These are phyloP conservation scores for Cardamine chenopodiifolia DNA, from an alignment of 345 rosid species.

Conservation along the genomic window DNA sequence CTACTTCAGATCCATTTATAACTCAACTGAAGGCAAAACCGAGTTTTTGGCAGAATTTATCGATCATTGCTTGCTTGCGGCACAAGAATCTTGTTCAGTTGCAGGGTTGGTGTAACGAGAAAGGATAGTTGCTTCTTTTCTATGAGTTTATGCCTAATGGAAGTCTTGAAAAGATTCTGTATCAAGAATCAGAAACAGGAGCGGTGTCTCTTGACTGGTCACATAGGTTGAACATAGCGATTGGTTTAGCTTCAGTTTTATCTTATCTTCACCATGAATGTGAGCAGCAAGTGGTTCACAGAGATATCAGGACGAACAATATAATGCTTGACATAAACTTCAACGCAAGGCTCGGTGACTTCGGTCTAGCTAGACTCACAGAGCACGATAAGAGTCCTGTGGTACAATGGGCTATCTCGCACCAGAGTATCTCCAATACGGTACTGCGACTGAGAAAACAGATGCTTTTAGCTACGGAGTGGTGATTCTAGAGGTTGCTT, in stretches of 20 bases:
- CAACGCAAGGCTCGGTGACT: constrained; percentile 89
- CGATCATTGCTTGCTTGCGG: constrained; percentile 84
- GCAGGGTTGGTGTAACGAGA: constrained; percentile 94
- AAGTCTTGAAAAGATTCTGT: constrained; percentile 79
- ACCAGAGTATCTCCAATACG: constrained; percentile 94
- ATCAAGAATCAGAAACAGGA: constrained; percentile 59
- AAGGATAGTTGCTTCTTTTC: constrained; percentile 80
- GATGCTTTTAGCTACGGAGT: constrained; percentile 92
- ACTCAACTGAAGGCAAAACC: constrained; percentile 76
- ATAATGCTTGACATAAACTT: constrained; percentile 84
- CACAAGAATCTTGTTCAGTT: constrained; percentile 92
- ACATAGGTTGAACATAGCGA: constrained; percentile 66
- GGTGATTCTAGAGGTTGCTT: constrained; percentile 84
- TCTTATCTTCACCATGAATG: constrained; percentile 91
- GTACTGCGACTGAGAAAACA: constrained; percentile 87
- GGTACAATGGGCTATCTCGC: constrained; percentile 99
- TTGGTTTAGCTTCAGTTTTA: constrained; percentile 82
- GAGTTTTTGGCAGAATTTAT: constrained; percentile 83
- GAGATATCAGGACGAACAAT: constrained; percentile 90
- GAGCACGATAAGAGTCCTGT: constrained; percentile 91
- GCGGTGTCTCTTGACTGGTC: constrained; percentile 57
- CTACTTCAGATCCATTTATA: constrained; percentile 58
- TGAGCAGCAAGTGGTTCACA: constrained; percentile 90
- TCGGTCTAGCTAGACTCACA: constrained; percentile 90
- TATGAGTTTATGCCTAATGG: constrained; percentile 95